A percentile compares a stretch with the other conserved stretches of the same genome.
Evolutionary conservation across 2,329 filamentous ascomycete genomes (phyloP).

Genomic region (Xylariaceae sp.): DNA sequence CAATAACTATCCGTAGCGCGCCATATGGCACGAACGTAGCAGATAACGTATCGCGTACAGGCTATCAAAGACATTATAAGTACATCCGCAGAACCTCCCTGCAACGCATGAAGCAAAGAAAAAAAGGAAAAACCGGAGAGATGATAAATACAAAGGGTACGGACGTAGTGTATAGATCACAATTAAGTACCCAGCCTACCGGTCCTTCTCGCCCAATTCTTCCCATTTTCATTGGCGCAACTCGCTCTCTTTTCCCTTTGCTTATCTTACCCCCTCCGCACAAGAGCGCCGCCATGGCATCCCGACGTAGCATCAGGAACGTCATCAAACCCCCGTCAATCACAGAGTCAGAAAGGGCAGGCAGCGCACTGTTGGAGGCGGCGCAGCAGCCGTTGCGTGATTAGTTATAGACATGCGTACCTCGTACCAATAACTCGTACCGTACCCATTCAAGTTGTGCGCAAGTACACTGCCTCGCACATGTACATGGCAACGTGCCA

Average conservation of each 20-base stretch:
- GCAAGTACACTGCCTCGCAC: not conserved
- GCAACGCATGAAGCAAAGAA: no score
- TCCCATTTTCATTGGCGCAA: not conserved
- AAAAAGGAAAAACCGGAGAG: no score
- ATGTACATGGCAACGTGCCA: not conserved
- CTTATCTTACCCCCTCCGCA: not conserved
- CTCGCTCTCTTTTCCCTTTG: not conserved
- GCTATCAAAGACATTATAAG: no score
- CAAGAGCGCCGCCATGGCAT: not conserved
- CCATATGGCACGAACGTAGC: no score
- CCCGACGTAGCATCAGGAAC: conserved; percentile 8
- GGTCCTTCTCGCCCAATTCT: no score
- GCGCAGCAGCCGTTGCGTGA: conserved; percentile 11
- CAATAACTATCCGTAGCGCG: no score
- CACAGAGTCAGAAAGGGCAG: not conserved
- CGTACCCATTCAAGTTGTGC: not conserved
- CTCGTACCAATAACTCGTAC: no score
- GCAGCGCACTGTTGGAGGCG: conserved; percentile 15
- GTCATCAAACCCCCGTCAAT: conserved; percentile 4
- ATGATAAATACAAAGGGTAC: no score
- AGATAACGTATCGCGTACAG: no score
- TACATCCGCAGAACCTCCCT: no score
- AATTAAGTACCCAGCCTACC: no score
- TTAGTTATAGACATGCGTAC: not conserved
- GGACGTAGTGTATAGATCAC: no score